phyloP scores from a whole-genome alignment of 768 basidiomycete species.

The Boletus sp. region DNA sequence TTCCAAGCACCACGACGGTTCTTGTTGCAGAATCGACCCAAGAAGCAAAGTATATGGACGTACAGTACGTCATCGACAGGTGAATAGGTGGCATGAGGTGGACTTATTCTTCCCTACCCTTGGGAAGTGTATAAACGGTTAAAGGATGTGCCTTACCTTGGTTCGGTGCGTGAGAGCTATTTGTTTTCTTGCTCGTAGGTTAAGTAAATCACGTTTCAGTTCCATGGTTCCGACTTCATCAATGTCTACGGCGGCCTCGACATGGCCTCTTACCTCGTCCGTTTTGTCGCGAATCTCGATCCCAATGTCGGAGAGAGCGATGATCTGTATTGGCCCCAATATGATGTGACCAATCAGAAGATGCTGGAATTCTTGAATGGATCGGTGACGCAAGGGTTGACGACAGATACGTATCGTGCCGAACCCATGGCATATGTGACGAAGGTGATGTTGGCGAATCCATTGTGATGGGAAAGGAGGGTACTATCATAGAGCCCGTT shows the following conservation, averaged over 20 bases:
- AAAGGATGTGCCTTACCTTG: too few species aligned
- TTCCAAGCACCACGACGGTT: slow-evolving; percentile 51
- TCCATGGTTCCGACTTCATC: too few species aligned
- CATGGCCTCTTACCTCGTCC: slow-evolving; percentile 36
- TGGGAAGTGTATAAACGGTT: slow-evolving; percentile 40
- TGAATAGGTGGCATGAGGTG: too few species aligned
- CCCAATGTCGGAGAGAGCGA: slow-evolving; percentile 37
- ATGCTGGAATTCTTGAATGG: too few species aligned
- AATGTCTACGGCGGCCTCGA: too few species aligned
- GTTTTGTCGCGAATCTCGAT: slow-evolving; percentile 20
- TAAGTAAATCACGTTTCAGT: slow-evolving; percentile 13
- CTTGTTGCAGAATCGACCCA: slow-evolving; percentile 38
- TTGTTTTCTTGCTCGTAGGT: not conserved
- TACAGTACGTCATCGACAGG: slow-evolving; percentile 12
- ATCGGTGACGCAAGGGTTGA: too few species aligned
- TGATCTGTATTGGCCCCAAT: slow-evolving; percentile 44
- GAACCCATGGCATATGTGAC: too few species aligned
- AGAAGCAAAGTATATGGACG: slow-evolving; percentile 40
- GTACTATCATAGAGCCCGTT: too few species aligned
- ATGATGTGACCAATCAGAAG: slow-evolving; percentile 32
- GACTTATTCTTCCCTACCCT: not conserved
- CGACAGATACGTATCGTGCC: too few species aligned
- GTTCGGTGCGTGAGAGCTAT: slow-evolving; percentile 26
- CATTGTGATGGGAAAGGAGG: too few species aligned
- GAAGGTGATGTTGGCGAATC: slow-evolving; percentile 40